Evolutionary conservation across 352 stramenopile species (phyloP).

Genomic region (Pythium angustatum): DNA sequence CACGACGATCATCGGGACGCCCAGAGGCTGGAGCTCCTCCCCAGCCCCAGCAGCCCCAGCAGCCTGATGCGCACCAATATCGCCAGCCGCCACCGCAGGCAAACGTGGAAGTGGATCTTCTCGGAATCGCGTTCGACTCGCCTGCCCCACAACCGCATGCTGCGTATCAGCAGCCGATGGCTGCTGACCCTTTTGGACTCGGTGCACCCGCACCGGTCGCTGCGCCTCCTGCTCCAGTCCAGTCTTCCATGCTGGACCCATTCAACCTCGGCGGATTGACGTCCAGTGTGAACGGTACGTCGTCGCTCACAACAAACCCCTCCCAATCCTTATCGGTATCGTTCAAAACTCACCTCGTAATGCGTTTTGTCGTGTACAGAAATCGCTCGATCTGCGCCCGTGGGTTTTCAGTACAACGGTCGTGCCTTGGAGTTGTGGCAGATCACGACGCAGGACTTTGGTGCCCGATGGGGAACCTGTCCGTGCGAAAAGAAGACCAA

Average conservation of each 20-base stretch:
- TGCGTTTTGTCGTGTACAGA: slow-evolving; percentile 23
- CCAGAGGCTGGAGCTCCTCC: slow-evolving; percentile 34
- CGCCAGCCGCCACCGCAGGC: slow-evolving; percentile 37
- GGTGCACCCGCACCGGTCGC: slow-evolving; percentile 35
- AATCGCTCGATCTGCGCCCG: slow-evolving; percentile 34
- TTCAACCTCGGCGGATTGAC: slow-evolving; percentile 75
- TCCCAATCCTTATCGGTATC: too few species aligned
- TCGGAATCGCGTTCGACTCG: slow-evolving; percentile 84
- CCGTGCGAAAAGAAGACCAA: slow-evolving; percentile 85
- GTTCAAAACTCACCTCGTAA: neutral
- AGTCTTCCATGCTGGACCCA: slow-evolving; percentile 45
- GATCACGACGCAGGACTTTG: slow-evolving; percentile 90
- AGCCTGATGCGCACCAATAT: slow-evolving; percentile 27
- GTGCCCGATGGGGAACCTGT: slow-evolving; percentile 76
- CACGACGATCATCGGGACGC: slow-evolving; percentile 36
- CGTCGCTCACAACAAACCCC: too few species aligned
- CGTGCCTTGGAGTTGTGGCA: slow-evolving; percentile 77
- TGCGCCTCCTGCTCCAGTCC: slow-evolving; percentile 23
- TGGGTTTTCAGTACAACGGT: slow-evolving; percentile 80
- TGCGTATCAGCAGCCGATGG: slow-evolving; percentile 32
- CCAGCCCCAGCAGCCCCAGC: slow-evolving; percentile 41
- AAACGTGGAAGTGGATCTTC: slow-evolving; percentile 75
- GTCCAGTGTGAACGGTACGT: slow-evolving; percentile 71
- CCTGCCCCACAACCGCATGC: slow-evolving; percentile 24
- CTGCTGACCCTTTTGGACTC: slow-evolving; percentile 68